Base-by-base conservation (phyloP, 495 filamentous ascomycete genomes). In the Bryoglossum gracile region DNA sequence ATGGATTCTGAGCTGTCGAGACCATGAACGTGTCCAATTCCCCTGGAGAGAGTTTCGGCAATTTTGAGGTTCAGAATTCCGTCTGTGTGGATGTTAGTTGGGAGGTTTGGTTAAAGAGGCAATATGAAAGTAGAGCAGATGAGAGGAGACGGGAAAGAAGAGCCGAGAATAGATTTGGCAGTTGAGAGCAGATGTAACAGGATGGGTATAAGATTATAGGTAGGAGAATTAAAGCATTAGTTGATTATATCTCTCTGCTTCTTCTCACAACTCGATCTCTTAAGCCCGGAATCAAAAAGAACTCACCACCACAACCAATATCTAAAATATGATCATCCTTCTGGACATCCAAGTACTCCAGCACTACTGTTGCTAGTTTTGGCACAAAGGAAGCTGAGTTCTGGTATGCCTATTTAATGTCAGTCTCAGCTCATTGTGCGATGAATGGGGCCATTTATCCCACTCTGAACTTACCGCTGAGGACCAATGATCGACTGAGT, bases 371-470 rank as follows among this genome's bases (percentile, higher is more conserved):
- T 8, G 85, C 77, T 6, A 88, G 72, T 53, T 80, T 71, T 10
- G 86, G 80, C 14, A 88, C 83, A 59, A 89, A 90, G n/a, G 78
- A 71, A 2, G 83, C 85, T 19, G 81, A 74, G 46, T 73, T 63
- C 37, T 74, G 71, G 62, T 87, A 88, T 38, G 71, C 71, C 78
- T 83, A 16, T 48, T 16, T 24, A 25, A 23, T 10, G 22, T 43
- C 39, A 43, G 39, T 26, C 16, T 44, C 3, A 44, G 22, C 24
- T 30, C 14, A 3, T 48, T 33, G 35, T 57, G 5, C 18, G 18
- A 18, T 18, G 21, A 10, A 6, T 6, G 36, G 14, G 4, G 11
- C 21, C 3, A 39, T 17, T 18, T 16, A 4, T 3, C 46, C 14
- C n/a, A 17, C 3, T 5, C 3, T 18, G 18, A 25, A 43, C 58